phyloP scores from a whole-genome alignment of 1,284 basidiomycete species.

The Rhodotorula sp. region DNA sequence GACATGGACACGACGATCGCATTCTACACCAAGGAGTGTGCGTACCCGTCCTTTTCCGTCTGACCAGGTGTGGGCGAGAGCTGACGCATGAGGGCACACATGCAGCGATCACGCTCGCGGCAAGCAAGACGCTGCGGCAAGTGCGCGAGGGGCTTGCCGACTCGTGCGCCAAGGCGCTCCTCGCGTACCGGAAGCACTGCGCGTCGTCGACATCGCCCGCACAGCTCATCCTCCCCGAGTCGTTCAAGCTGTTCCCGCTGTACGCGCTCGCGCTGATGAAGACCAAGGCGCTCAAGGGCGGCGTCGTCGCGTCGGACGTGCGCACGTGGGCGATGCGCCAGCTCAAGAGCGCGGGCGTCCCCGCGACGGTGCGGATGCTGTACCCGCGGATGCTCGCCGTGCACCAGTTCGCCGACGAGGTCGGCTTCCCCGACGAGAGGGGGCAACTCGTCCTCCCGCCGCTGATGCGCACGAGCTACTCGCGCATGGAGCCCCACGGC shows the following conservation, averaged over 20 bases:
- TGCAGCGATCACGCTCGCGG: conserved; percentile 69
- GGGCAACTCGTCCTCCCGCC: conserved; percentile 69
- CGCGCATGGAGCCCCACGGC: conserved; percentile 86
- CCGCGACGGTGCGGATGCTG: conserved; percentile 72
- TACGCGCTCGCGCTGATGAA: conserved; percentile 85
- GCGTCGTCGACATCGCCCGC: conserved; percentile 77
- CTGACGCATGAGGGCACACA: not conserved
- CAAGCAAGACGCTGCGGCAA: conserved; percentile 65
- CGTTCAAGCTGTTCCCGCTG: conserved; percentile 83
- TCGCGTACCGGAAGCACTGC: conserved; percentile 88
- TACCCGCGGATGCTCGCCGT: conserved; percentile 89
- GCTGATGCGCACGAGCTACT: conserved; percentile 79
- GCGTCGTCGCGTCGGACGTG: conserved; percentile 80
- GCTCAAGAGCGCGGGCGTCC: conserved; percentile 69
- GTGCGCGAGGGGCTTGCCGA: conserved; percentile 85
- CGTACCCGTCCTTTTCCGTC: conserved; percentile 38
- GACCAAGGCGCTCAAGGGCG: conserved; percentile 82
- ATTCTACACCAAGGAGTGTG: conserved; percentile 77
- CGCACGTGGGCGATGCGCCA: conserved; percentile 82
- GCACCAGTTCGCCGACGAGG: conserved; percentile 75
- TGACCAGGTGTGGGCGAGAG: not conserved
- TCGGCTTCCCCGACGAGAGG: conserved; percentile 67
- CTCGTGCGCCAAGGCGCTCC: conserved; percentile 76
- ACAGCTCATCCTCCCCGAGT: conserved; percentile 94
- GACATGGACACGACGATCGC: conserved; percentile 85